Percentiles rank a stretch among this genome's conserved stretches.
Evolutionary conservation across 2,329 filamentous ascomycete species (phyloP).

Genomic region (Alternaria dauci): DNA sequence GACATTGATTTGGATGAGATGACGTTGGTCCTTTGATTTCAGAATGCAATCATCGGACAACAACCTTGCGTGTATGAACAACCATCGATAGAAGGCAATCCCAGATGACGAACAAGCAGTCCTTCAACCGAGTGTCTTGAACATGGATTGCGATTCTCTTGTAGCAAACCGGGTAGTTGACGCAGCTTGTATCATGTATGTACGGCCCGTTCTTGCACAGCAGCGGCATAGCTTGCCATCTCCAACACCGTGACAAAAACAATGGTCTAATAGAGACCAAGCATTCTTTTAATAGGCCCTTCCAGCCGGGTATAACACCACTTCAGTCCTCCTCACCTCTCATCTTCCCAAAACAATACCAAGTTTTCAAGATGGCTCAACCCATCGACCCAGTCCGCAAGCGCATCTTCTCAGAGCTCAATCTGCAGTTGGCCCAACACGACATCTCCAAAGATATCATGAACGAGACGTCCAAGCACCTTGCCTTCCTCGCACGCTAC

Average conservation of each 20-base stretch:
- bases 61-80: too few relatives aligned
- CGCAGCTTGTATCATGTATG: background rate
- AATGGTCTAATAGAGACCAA: background rate
- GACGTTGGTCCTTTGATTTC: constrained; percentile 36
- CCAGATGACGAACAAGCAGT: background rate
- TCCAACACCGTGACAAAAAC: background rate
- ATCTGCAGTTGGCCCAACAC: background rate
- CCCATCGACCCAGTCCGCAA: constrained; percentile 4
- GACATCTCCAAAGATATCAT: constrained; percentile 3
- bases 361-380: background rate
- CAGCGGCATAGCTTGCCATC: background rate
- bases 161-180: background rate
- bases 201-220: background rate
- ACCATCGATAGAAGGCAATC: background rate
- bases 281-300: background rate
- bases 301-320: background rate
- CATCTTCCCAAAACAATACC: background rate
- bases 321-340: background rate
- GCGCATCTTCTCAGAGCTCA: constrained; percentile 11
- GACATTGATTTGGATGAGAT: constrained; percentile 54
- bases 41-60: background rate
- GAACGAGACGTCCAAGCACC: constrained; percentile 1
- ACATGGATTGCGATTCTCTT: background rate
- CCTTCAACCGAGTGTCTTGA: background rate
- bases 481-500: constrained; percentile 2